phyloP scores from a whole-genome alignment of 176 grass and related monocot genomes.

The Bolboschoenus planiculmis region DNA sequence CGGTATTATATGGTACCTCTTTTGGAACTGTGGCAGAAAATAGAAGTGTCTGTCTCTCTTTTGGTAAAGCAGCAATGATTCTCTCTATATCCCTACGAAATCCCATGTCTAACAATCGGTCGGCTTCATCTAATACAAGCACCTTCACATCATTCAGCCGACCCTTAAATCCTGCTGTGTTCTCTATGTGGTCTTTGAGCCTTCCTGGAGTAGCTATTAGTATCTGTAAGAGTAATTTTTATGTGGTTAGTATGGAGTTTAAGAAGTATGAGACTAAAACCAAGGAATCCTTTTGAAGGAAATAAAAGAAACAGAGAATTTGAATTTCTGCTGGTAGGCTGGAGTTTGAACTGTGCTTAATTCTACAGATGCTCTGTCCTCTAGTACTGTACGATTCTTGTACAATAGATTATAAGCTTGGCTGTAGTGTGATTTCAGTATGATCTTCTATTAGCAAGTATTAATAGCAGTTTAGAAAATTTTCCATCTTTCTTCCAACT shows the following conservation, averaged over 20 bases:
- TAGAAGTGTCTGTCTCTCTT: conserved; percentile 78
- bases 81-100: conserved; percentile 94
- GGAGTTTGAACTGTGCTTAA: background rate
- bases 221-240: conserved; percentile 40
- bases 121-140: conserved; percentile 94
- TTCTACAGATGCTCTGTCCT: background rate
- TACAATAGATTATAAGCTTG: conserved; percentile 5
- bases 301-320: background rate
- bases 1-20: conserved; percentile 43
- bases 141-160: conserved; percentile 81
- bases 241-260: background rate
- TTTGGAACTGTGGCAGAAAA: conserved; percentile 93
- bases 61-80: conserved; percentile 73
- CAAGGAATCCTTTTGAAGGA: background rate
- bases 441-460: background rate
- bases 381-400: background rate
- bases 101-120: conserved; percentile 92
- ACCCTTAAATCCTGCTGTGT: conserved; percentile 68
- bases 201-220: conserved; percentile 92
- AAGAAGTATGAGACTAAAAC: background rate
- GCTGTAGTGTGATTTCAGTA: background rate
- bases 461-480: background rate
- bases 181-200: conserved; percentile 91
- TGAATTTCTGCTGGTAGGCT: background rate
- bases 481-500: background rate